A percentile compares a stretch with the other conserved stretches of the same genome.
These are phyloP conservation scores for Yarrowia sp. DNA, from an alignment of 805 yeast genomes.

Conservation along the genomic window DNA sequence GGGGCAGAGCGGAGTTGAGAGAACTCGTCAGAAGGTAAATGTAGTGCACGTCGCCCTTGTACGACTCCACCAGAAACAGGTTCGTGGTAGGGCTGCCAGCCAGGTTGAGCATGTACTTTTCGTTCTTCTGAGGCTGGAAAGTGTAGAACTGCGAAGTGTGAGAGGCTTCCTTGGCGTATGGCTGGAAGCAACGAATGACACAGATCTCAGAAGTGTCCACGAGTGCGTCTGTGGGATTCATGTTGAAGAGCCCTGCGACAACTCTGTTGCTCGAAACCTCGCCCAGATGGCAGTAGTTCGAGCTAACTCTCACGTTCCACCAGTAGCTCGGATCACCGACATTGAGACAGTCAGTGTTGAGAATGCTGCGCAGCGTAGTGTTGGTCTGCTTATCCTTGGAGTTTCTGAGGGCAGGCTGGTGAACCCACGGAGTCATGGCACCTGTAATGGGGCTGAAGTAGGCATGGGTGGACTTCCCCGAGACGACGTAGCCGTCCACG, in stretches of 20 bases:
- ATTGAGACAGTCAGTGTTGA: neutral
- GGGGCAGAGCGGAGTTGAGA: neutral
- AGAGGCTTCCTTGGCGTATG: neutral
- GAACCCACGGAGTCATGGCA: conserved; percentile 2
- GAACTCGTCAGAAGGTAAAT: neutral
- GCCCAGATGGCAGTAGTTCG: neutral
- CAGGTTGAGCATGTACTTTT: neutral
- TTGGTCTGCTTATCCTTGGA: neutral
- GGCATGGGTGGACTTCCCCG: neutral
- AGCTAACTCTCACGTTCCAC: neutral
- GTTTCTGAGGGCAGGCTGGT: neutral
- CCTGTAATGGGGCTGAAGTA: neutral
- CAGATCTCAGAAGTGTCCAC: neutral
- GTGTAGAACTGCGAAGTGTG: neutral
- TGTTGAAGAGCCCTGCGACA: neutral
- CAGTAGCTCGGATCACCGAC: conserved; percentile 6
- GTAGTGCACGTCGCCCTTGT: neutral
- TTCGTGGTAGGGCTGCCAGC: conserved; percentile 9
- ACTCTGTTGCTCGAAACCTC: neutral
- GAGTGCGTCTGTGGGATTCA: neutral
- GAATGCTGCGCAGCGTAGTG: neutral
- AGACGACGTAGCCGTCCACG: neutral
- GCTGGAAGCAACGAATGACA: neutral
- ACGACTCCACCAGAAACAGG: conserved; percentile 15
- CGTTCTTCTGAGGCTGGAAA: neutral